Base-by-base conservation (phyloP, 208 protist genomes). In the Acanthamoeba triangularis region DNA sequence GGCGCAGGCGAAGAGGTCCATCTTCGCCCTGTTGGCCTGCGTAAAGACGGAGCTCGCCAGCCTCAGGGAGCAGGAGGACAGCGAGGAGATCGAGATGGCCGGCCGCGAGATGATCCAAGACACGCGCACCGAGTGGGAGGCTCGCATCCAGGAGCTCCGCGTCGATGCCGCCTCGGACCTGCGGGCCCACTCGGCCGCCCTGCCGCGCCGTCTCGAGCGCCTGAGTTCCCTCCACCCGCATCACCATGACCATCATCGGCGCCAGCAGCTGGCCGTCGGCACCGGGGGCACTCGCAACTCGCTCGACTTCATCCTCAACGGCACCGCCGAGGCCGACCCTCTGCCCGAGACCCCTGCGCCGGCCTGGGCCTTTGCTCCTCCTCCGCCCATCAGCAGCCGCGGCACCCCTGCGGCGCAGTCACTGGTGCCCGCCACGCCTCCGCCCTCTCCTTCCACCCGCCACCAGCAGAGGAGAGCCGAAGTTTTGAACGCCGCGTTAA, bases 31-130 rank as follows among this genome's bases (percentile, higher is more conserved):
- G 41, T 16, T 87, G 47, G 78, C 78, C 52, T 87, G 33, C 30
- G 78, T 87, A 18, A 87, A 87, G 78, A 41, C 47, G 49, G 78
- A 87, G 78, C 78, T 87, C 47, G 78, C 78, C 28, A 54, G 78
- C n/a, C 41, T 87, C n/a, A 28, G n/a, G 13, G 78, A 87, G 49
- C 18, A 63, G 47, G 47, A 87, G 30, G 78, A 61, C 52, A 61
- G 78, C 47, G 78, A 87, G 78, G 78, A 87, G 41, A 5, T 87
- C 47, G 78, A 87, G 78, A 30, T 63, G 78, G 30, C 49, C 78
- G 78, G 49, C n/a, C 78, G 78, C 49, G 78, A 87, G 52, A 63
- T 87, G 78, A 23, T 87, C 25, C 78, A 87, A n/a, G 78, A 87
- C 10, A 61, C 78, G 7, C 78, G 78, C 78, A 87, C 78, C 78